phyloP scores from a whole-genome alignment of 164 flowering plant genomes.

The Santalum album region DNA sequence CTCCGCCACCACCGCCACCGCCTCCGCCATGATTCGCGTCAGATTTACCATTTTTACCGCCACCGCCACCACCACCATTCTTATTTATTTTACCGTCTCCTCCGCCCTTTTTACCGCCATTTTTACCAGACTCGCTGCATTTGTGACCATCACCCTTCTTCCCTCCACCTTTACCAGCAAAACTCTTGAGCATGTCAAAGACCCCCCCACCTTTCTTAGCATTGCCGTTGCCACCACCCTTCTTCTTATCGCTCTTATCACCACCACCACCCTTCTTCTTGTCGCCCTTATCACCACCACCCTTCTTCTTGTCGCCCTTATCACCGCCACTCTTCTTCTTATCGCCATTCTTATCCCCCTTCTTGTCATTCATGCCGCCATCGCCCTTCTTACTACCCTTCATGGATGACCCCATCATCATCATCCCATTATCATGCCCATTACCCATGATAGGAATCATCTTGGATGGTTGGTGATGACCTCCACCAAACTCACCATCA shows the following conservation, averaged over 20 bases:
- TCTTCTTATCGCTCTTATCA: conserved; percentile 4
- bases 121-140: no score
- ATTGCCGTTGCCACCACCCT: neutral
- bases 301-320: neutral
- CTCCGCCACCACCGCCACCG: conserved; percentile 15
- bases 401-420: conserved; percentile 12
- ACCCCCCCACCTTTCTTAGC: no score
- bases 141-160: no score
- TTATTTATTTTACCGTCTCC: conserved; percentile 12
- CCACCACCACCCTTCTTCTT: conserved; percentile 19
- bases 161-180: no score
- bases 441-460: conserved; percentile 9
- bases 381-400: conserved; percentile 17
- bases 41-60: conserved; percentile 8
- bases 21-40: conserved; percentile 12
- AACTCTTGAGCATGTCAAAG: no score
- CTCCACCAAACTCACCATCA: conserved; percentile 12
- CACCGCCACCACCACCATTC: conserved; percentile 13
- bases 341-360: neutral
- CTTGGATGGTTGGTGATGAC: conserved; percentile 9
- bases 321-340: conserved; percentile 15
- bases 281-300: conserved; percentile 14
- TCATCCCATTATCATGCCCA: conserved; percentile 17
- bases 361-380: conserved; percentile 1
- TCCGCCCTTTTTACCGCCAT: conserved; percentile 19